Conservation (phyloP, 2,329 filamentous ascomycete species). For the Parafenestella ontariensis region DNA sequence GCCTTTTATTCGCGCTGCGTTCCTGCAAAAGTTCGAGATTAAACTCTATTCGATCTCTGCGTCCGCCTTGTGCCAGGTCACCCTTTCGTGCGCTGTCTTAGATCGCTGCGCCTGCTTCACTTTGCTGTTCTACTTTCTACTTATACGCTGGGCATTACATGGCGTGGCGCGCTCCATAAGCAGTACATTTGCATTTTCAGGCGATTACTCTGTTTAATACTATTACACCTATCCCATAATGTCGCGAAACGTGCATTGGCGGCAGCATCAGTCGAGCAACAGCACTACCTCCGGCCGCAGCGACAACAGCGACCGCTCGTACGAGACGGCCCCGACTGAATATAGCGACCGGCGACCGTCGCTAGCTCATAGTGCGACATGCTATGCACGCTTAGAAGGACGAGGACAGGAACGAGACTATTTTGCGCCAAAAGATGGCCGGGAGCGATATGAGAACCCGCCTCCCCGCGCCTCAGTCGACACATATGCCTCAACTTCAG, state of each 20-base stretch:
- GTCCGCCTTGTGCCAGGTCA: constrained; percentile 36
- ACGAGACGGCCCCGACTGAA: constrained; percentile 45
- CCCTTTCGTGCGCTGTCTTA: constrained; percentile 33
- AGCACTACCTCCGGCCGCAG: constrained; percentile 41
- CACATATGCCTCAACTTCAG: constrained; percentile 80
- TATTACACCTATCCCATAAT: constrained; percentile 29
- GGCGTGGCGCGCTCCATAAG: constrained; percentile 19
- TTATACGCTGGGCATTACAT: constrained; percentile 28
- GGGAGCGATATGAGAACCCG: constrained; percentile 18
- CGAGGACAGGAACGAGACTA: constrained; percentile 33
- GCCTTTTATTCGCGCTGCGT: constrained; percentile 28
- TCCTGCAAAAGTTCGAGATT: constrained; percentile 20
- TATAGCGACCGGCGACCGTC: constrained; percentile 41
- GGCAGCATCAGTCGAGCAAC: constrained; percentile 42
- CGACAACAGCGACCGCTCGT: constrained; percentile 40
- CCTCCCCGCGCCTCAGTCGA: constrained; percentile 68
- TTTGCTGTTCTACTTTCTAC: constrained; percentile 13
- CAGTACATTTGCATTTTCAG: constrained; percentile 8
- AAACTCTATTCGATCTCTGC: constrained; percentile 27
- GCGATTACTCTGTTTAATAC: constrained; percentile 7
- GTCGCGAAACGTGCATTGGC: constrained; percentile 43
- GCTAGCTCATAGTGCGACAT: constrained; percentile 40
- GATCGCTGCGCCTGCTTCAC: constrained; percentile 29
- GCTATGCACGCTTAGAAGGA: constrained; percentile 38
- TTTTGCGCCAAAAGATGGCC: constrained; percentile 21